Conservation (phyloP, 75 land plant genomes). For the Cunninghamia lanceolata region DNA sequence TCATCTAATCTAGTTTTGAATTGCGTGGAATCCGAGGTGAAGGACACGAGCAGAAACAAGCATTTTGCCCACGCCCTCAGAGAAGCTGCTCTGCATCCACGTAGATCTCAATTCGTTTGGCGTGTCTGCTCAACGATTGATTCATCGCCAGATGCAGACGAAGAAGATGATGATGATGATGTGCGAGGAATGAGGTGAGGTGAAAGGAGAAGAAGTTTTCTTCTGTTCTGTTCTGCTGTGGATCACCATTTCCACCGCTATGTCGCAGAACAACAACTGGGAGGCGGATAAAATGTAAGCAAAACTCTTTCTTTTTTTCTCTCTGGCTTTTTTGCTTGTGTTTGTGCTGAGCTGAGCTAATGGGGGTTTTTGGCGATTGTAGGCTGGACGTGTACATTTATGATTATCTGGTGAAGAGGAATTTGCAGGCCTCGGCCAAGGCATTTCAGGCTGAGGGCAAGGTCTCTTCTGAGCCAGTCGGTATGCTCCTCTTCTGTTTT, state of each 20-base stretch:
- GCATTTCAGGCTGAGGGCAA: constrained; percentile 93
- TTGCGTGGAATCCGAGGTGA: not conserved
- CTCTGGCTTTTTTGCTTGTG: not conserved
- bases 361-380: constrained; percentile 2
- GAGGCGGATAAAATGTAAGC: constrained; percentile 88
- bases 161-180: too few species aligned
- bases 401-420: constrained; percentile 89
- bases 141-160: too few species aligned
- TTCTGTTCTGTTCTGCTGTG: not conserved
- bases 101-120: not conserved
- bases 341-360: not conserved
- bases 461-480: constrained; percentile 84
- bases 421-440: constrained; percentile 79
- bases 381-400: constrained; percentile 98
- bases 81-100: too few species aligned
- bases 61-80: not conserved
- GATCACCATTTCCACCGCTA: constrained; percentile 4
- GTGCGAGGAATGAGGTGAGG: not conserved
- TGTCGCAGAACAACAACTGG: constrained; percentile 83
- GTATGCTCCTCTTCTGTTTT: constrained; percentile 25
- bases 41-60: not conserved
- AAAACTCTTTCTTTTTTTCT: not conserved
- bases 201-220: too few species aligned
- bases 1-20: not conserved
- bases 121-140: too few species aligned